Base-by-base conservation (phyloP, 2,329 filamentous ascomycete species). In the Ascochyta fabae region DNA sequence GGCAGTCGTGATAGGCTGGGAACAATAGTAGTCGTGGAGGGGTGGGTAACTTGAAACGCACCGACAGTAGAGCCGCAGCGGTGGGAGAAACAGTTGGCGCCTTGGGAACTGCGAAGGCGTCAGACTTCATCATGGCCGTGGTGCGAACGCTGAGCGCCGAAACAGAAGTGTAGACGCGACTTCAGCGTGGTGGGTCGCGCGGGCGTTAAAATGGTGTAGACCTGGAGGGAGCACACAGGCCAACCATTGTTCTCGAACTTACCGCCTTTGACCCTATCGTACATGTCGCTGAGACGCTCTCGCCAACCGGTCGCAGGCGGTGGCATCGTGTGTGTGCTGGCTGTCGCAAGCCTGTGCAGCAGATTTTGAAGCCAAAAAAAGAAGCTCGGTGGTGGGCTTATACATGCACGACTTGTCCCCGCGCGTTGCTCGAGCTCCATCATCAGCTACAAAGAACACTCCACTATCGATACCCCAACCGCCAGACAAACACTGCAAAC, bases 11-110 rank as follows among this genome's bases (percentile, higher is more conserved):
- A 71, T 71, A 69, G 68, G 69, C 42, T 61, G 61, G 61, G 61
- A 61, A 50, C 40, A 51, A 56, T 51, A 48, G 59, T 53, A 51
- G 46, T 40, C 48, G 38, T 50, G 61, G 60, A 61, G 64, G 63
- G 65, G 65, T 56, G 54, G 52, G 12, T 10, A 53, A 58, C 53
- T 35, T 69, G 67, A 73, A 71, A 75, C 74, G 63, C 72, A 77
- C 75, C 61, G 75, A 76, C 55, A 77, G 61, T 27, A 71, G 62
- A 49, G 71, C 75, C 53, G 74, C 74, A 56, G 69, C 64, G 42
- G 31, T 68, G 59, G 72, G 60, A 57, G 73, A 66, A 48, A 77
- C 68, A 53, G 65, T 68, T 31, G 75, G 73, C 64, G 73, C 66
- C 61, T 73, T 72, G 49, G 67, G 66, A 52, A 65, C 73, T 76